These are phyloP conservation scores for Magnusiomyces ingens DNA, from an alignment of 1,139 yeast species.

Conservation along the genomic window DNA sequence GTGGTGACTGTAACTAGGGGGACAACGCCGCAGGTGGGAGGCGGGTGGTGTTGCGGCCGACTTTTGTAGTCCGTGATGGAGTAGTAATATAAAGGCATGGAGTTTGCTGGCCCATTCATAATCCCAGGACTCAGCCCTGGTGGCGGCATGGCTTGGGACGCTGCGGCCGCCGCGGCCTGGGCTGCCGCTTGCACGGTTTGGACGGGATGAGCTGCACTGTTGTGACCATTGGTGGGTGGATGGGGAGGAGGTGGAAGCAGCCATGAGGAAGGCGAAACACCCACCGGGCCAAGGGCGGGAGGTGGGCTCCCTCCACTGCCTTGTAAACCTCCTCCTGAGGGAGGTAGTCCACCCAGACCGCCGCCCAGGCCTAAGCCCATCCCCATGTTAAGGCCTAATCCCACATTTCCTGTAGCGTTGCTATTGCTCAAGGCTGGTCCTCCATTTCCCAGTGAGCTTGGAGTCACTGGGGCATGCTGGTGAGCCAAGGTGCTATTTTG, in stretches of 20 bases:
- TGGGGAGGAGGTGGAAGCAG: not conserved
- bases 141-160: not conserved
- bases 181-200: not conserved
- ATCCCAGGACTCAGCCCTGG: not conserved
- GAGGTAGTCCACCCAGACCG: too few relatives aligned
- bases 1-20: not conserved
- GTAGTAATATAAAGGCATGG: slow-evolving; percentile 1
- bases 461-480: too few relatives aligned
- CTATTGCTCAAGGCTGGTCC: too few relatives aligned
- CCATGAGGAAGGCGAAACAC: not conserved
- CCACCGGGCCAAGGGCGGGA: too few relatives aligned
- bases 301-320: too few relatives aligned
- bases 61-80: slow-evolving; percentile 3
- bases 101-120: not conserved
- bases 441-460: too few relatives aligned
- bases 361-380: too few relatives aligned
- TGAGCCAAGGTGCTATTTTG: too few relatives aligned
- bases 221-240: not conserved
- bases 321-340: too few relatives aligned
- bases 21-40: not conserved
- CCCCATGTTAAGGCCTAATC: too few relatives aligned
- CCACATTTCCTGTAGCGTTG: too few relatives aligned
- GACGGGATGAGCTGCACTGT: not conserved
- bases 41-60: not conserved
- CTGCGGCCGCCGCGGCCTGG: not conserved